These are phyloP conservation scores for Coprinopsis strossmayeri DNA, from an alignment of 768 basidiomycete genomes.

Conservation along the genomic window DNA sequence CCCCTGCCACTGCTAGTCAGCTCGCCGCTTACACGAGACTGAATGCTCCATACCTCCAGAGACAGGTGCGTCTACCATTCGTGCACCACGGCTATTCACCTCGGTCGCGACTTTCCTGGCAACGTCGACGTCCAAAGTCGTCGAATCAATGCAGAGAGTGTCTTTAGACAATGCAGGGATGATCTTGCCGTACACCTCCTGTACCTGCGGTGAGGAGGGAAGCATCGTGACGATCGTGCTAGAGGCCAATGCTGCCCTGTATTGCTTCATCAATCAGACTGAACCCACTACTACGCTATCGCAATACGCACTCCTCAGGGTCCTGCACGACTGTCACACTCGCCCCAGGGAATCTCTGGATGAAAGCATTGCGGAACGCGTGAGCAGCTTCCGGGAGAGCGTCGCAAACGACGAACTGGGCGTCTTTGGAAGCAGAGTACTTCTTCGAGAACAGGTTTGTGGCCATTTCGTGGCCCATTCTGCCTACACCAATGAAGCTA, in stretches of 20 bases:
- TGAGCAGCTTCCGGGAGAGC: conserved; percentile 52
- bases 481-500: conserved; percentile 81
- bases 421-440: conserved; percentile 41
- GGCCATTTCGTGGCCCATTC: conserved; percentile 87
- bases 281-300: neutral
- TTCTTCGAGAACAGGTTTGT: conserved; percentile 78
- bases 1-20: conserved; percentile 40
- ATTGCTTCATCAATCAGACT: neutral
- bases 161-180: conserved; percentile 48
- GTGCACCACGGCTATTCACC: conserved; percentile 49
- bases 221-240: conserved; percentile 82
- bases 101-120: conserved; percentile 58
- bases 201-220: conserved; percentile 86
- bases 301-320: conserved; percentile 63
- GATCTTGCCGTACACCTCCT: conserved; percentile 63
- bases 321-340: conserved; percentile 51
- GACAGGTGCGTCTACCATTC: conserved; percentile 91
- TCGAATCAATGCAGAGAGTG: conserved; percentile 83
- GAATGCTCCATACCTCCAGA: conserved; percentile 72
- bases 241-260: conserved; percentile 63
- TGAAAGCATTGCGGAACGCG: conserved; percentile 51
- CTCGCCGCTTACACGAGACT: neutral
- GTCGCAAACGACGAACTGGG: conserved; percentile 75
- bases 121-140: conserved; percentile 78
- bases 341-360: conserved; percentile 50